These are phyloP conservation scores for Colletotrichum sp. DNA, from an alignment of 2,329 filamentous ascomycete genomes.

Conservation along the genomic window DNA sequence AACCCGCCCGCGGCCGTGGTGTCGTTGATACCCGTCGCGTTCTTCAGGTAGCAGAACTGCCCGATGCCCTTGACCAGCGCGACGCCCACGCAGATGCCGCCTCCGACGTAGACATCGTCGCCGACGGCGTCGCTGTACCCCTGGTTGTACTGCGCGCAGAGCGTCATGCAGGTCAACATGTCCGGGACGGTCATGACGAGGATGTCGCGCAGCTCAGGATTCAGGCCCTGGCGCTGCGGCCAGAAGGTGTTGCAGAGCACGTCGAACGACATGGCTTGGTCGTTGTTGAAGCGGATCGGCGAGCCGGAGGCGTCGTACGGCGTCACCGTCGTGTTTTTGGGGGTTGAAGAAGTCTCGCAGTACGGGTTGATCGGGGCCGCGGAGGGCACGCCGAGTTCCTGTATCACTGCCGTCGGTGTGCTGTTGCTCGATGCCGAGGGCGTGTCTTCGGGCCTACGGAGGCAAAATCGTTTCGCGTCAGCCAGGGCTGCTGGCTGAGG, in stretches of 20 bases:
- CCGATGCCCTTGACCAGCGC: slow-evolving; percentile 15
- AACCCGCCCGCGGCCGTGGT: slow-evolving; percentile 13
- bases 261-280: slow-evolving; percentile 20
- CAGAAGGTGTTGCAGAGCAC: slow-evolving; percentile 20
- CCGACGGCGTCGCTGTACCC: slow-evolving; percentile 21
- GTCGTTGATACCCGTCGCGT: slow-evolving; percentile 17
- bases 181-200: slow-evolving; percentile 17
- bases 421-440: background rate
- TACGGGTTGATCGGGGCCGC: slow-evolving; percentile 21
- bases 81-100: slow-evolving; percentile 20
- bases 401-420: background rate
- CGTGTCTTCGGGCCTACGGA: background rate
- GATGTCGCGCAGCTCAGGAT: slow-evolving; percentile 16
- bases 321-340: slow-evolving; percentile 2
- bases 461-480: slow-evolving; percentile 4
- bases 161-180: slow-evolving; percentile 21
- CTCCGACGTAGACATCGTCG: slow-evolving; percentile 15
- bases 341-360: background rate
- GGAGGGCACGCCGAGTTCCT: slow-evolving; percentile 15
- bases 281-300: slow-evolving; percentile 22
- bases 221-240: slow-evolving; percentile 17
- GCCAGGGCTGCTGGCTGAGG: slow-evolving; percentile 10
- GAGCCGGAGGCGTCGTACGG: slow-evolving; percentile 20
- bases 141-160: slow-evolving; percentile 22
- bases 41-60: slow-evolving; percentile 20